Conservation (phyloP, 176 grass and related monocot species). For the Paspalum vaginatum region DNA sequence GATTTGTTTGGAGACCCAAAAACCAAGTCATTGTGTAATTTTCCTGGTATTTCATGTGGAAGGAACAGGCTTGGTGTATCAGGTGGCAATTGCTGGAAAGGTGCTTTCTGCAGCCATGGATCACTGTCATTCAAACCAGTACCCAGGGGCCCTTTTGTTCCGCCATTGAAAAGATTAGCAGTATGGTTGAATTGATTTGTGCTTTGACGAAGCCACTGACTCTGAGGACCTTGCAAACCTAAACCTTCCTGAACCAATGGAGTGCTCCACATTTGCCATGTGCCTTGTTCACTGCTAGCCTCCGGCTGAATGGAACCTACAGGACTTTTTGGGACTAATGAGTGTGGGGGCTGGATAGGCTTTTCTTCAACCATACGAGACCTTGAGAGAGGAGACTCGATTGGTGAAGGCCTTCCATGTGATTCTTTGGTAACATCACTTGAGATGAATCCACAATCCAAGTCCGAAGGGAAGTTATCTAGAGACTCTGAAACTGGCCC, state of each 20-base stretch:
- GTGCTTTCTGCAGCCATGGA: slow-evolving; percentile 54
- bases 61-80: slow-evolving; percentile 67
- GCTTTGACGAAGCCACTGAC: slow-evolving; percentile 55
- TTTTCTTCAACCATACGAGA: slow-evolving; percentile 62
- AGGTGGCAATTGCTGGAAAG: slow-evolving; percentile 61
- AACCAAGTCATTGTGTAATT: slow-evolving; percentile 36
- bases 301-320: slow-evolving; percentile 48
- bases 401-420: slow-evolving; percentile 80
- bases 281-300: slow-evolving; percentile 59
- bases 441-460: slow-evolving; percentile 50
- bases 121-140: slow-evolving; percentile 52
- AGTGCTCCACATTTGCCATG: slow-evolving; percentile 90
- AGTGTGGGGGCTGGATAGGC: slow-evolving; percentile 32
- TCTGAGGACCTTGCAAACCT: slow-evolving; percentile 61
- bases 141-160: slow-evolving; percentile 39
- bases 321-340: slow-evolving; percentile 35
- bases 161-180: slow-evolving; percentile 54
- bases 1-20: slow-evolving; percentile 56
- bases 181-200: slow-evolving; percentile 52
- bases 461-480: slow-evolving; percentile 65
- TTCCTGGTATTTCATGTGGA: slow-evolving; percentile 60
- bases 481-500: slow-evolving; percentile 81
- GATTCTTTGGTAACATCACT: slow-evolving; percentile 48
- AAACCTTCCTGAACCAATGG: slow-evolving; percentile 80
- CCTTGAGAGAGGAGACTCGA: slow-evolving; percentile 74